A percentile compares a stretch with the other conserved stretches of the same genome.
These are phyloP conservation scores for Fusarium solani-melongenae DNA, from an alignment of 2,329 filamentous ascomycete species.

Conservation along the genomic window DNA sequence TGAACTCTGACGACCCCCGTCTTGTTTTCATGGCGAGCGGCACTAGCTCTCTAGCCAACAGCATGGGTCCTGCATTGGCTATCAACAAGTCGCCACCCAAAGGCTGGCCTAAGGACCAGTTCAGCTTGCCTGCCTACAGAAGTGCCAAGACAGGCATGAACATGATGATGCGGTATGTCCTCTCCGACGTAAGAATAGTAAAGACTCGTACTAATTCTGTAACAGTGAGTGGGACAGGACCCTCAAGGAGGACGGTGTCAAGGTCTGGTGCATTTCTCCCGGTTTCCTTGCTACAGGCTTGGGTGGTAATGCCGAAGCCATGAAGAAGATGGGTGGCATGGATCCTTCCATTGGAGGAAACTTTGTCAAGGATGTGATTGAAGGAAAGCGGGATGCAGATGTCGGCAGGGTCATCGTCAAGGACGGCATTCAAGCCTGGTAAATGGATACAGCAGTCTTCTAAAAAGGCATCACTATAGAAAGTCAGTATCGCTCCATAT, in stretches of 20 bases:
- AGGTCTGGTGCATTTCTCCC: not conserved
- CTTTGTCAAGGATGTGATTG: not conserved
- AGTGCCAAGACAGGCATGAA: not conserved
- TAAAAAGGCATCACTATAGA: too few relatives aligned
- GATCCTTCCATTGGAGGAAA: not conserved
- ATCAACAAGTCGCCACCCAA: not conserved
- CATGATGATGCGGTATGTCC: not conserved
- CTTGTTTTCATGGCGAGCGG: not conserved
- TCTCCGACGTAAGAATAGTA: too few relatives aligned
- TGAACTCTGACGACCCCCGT: not conserved
- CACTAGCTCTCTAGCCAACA: not conserved
- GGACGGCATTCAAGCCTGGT: not conserved
- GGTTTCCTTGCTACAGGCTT: not conserved
- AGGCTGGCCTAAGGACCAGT: not conserved
- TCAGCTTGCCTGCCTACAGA: not conserved
- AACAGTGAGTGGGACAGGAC: not conserved
- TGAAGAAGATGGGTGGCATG: not conserved
- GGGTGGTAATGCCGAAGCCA: not conserved
- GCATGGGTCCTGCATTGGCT: not conserved
- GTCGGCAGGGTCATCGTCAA: not conserved
- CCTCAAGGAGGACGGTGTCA: not conserved
- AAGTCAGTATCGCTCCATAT: too few relatives aligned
- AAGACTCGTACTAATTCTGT: not conserved
- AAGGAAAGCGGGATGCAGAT: not conserved
- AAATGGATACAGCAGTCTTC: too few relatives aligned